Base-by-base conservation (phyloP, 805 yeast species). In the Lipomyces anomalus region DNA sequence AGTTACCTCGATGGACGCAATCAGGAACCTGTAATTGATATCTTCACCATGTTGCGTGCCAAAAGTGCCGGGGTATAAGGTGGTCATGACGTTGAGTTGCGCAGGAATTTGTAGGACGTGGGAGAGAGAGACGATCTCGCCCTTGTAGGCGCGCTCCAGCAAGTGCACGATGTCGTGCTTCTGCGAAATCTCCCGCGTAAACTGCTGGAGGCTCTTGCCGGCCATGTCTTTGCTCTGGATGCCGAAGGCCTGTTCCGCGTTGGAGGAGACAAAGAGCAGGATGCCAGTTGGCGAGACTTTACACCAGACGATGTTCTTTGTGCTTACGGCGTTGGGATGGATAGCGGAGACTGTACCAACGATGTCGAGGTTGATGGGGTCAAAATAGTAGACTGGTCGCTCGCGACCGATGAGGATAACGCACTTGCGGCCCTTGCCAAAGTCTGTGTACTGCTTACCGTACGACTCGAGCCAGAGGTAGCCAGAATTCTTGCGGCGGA, bases 381-480 rank as follows among this genome's bases (percentile, higher is more conserved):
- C n/a, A 18, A 42, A 21, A 16, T 32, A 22, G 22, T 44, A 43
- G 21, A 45, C 36, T 22, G 51, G 36, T 13, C 46, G 7, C 28
- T 46, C 45, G 17, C 49, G 43, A 6, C 47, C 49, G 20, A 37
- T 35, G 35, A 46, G 5, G 32, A 46, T 34, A 28, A 46, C 36
- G 32, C 50, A 46, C 22, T 28, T 46, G 21, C 49, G 29, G 16
- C 23, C 21, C 22, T 38, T 35, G 16, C 36, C 43, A 6, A 17
- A 21, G 37, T 44, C 50, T 9, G 4, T 46, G 28, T 30, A 16
- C 16, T 21, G 42, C 29, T 33, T 22, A 5, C 49, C 49, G 17
- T 35, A 17, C 22, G 39, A 29, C 20, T 46, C 49, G 11, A 46
- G 35, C 49, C 49, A 46, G 29, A 44, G 18, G 30, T 46, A 46